Evolutionary conservation across 371 early-diverging fungal genomes (phyloP).

Genomic region (Batkoa obscura): DNA sequence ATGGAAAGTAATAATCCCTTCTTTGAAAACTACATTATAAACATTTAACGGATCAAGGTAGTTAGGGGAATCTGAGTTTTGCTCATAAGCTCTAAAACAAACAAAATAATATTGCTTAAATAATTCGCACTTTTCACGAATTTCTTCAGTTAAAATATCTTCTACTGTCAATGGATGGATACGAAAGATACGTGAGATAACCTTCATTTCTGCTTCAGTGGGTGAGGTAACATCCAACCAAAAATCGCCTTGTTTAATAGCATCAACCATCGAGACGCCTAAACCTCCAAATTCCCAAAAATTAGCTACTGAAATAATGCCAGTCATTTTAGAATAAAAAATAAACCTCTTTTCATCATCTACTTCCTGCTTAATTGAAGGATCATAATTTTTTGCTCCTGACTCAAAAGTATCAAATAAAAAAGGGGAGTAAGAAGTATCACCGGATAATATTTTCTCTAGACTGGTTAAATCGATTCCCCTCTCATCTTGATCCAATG

Average conservation of each 20-base stretch:
- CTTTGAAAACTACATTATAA: constrained; percentile 61
- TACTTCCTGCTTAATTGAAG: background rate
- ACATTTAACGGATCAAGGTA: constrained; percentile 61
- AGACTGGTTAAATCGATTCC: constrained; percentile 1
- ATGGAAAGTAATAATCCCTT: constrained; percentile 67
- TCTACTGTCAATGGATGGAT: constrained; percentile 84
- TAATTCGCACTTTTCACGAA: constrained; percentile 81
- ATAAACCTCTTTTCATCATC: constrained; percentile 22
- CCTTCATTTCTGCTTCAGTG: constrained; percentile 55
- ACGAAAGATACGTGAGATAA: constrained; percentile 28
- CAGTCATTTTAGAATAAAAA: constrained; percentile 27
- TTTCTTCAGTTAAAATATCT: constrained; percentile 78
- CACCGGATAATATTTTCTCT: background rate
- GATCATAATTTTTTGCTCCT: background rate
- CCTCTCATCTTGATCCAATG: background rate
- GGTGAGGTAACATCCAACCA: constrained; percentile 80
- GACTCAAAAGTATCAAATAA: background rate
- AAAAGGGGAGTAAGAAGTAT: background rate
- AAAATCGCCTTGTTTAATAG: constrained; percentile 35
- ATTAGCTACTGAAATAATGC: constrained; percentile 22
- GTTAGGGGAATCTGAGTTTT: constrained; percentile 30
- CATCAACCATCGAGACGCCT: constrained; percentile 17
- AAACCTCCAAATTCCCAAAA: constrained; percentile 12
- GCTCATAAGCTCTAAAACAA: constrained; percentile 58
- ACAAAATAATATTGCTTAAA: constrained; percentile 82